Evolutionary conservation across 177 flowering plant species (phyloP).

Genomic region (Vitis hybrid): DNA sequence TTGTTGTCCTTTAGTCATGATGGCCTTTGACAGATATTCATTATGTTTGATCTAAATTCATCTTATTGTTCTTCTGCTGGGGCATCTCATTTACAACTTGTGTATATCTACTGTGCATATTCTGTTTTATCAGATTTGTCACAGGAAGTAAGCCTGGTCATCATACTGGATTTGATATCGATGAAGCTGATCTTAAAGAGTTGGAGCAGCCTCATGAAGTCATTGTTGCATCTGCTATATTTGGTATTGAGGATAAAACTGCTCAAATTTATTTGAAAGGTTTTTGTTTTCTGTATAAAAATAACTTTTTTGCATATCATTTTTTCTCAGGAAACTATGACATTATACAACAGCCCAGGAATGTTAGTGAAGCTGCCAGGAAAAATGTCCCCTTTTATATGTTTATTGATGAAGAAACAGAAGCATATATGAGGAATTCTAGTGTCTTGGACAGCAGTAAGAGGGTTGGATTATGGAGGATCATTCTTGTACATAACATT

Average conservation of each 20-base stretch:
- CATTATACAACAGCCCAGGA: slow-evolving; percentile 74
- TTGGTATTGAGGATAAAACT: slow-evolving; percentile 50
- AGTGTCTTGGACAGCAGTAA: slow-evolving; percentile 46
- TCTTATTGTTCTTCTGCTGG: neutral
- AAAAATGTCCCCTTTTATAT: slow-evolving; percentile 67
- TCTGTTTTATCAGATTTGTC: slow-evolving; percentile 33
- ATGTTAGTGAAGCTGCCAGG: slow-evolving; percentile 66
- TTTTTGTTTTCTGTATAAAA: neutral
- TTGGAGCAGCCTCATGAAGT: slow-evolving; percentile 37
- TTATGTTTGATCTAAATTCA: neutral
- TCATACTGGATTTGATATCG: slow-evolving; percentile 43
- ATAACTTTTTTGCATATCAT: slow-evolving; percentile 8
- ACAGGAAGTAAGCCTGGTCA: slow-evolving; percentile 45
- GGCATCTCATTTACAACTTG: neutral
- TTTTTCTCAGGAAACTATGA: slow-evolving; percentile 77
- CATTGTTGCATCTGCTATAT: slow-evolving; percentile 63
- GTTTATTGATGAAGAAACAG: slow-evolving; percentile 96
- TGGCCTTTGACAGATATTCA: neutral
- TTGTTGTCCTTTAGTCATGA: neutral
- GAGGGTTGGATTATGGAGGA: slow-evolving; percentile 83
- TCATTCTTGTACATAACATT: slow-evolving; percentile 76
- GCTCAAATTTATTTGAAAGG: neutral
- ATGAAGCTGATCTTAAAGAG: slow-evolving; percentile 38
- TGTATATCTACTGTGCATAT: neutral
- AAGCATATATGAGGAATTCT: slow-evolving; percentile 68